Percentiles rank a stretch among this genome's conserved stretches.
Conservation (phyloP, 2,329 filamentous ascomycete species). For the Beauveria scarabaeidicola region DNA sequence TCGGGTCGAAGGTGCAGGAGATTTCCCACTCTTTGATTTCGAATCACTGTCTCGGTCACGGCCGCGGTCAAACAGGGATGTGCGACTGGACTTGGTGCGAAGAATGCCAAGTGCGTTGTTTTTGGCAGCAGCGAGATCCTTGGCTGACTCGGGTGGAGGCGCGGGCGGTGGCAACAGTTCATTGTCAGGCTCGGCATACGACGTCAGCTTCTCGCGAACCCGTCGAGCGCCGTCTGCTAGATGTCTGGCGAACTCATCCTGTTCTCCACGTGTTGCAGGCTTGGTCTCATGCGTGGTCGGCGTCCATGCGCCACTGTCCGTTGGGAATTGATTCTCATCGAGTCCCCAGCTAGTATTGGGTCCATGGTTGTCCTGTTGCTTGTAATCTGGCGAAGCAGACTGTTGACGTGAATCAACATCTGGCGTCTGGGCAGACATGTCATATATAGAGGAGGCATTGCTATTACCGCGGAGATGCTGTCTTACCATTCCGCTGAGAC, state of each 20-base stretch:
- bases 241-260: conserved; percentile 65
- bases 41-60: conserved; percentile 32
- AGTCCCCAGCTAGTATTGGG: conserved; percentile 13
- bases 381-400: conserved; percentile 25
- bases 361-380: conserved; percentile 20
- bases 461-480: conserved; percentile 79
- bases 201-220: conserved; percentile 65
- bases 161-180: conserved; percentile 23
- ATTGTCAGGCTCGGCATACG: conserved; percentile 56
- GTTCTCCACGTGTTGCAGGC: conserved; percentile 38
- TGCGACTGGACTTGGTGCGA: conserved; percentile 57
- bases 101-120: conserved; percentile 56
- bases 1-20: conserved; percentile 30
- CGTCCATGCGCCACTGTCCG: conserved; percentile 15
- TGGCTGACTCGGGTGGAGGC: conserved; percentile 24
- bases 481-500: conserved; percentile 72
- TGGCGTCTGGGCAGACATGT: conserved; percentile 32
- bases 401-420: conserved; percentile 17
- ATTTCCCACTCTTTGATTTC: conserved; percentile 44
- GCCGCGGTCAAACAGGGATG: conserved; percentile 49
- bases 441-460: conserved; percentile 71
- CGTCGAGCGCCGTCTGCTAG: conserved; percentile 61
- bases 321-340: conserved; percentile 17
- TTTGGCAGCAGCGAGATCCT: conserved; percentile 26
- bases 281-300: conserved; percentile 11